A percentile compares a stretch with the other conserved stretches of the same genome.
phyloP scores from a whole-genome alignment of 2,329 filamentous ascomycete genomes.

The Xylaria sp. region DNA sequence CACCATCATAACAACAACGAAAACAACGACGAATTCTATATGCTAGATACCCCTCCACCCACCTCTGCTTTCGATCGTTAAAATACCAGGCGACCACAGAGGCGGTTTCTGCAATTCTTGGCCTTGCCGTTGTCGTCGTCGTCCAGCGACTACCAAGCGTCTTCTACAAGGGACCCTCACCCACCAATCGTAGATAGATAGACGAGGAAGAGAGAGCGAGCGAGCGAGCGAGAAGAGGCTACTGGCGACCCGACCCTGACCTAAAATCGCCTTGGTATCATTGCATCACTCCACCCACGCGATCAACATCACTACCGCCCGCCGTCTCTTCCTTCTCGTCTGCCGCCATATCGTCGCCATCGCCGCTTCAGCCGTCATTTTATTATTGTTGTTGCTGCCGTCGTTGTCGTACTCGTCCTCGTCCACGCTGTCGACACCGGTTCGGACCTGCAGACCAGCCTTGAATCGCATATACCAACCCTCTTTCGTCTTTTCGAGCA shows the following conservation, averaged over 20 bases:
- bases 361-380: conserved; percentile 25
- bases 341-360: conserved; percentile 29
- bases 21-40: conserved; percentile 25
- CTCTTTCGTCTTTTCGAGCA: conserved; percentile 11
- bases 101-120: conserved; percentile 15
- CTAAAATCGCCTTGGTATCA: conserved; percentile 37
- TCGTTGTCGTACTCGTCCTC: neutral
- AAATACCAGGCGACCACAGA: conserved; percentile 27
- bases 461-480: conserved; percentile 9
- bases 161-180: conserved; percentile 6
- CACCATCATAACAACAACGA: conserved; percentile 36
- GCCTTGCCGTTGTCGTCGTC: neutral
- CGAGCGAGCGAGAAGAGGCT: neutral
- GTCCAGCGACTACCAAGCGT: neutral
- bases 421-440: conserved; percentile 15
- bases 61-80: conserved; percentile 25
- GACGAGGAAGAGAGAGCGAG: too few relatives aligned
- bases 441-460: conserved; percentile 26
- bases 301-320: conserved; percentile 41
- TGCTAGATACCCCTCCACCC: conserved; percentile 37
- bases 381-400: too few relatives aligned
- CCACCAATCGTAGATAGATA: conserved; percentile 15
- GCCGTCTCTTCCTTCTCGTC: conserved; percentile 5
- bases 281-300: conserved; percentile 51
- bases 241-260: conserved; percentile 34